Conservation (phyloP, 345 rosid species). For the Populus ilicifolia region DNA sequence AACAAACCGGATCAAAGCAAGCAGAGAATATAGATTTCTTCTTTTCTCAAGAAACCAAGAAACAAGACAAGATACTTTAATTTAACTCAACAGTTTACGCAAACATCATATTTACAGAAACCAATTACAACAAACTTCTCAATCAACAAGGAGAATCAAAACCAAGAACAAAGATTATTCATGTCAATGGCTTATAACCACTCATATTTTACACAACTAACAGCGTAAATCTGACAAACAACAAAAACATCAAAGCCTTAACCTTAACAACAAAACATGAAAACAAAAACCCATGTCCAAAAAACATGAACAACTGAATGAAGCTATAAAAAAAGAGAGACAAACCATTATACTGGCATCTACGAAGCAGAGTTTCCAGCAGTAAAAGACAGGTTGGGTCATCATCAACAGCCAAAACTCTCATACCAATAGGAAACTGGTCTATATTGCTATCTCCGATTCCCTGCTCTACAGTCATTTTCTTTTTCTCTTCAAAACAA, state of each 20-base stretch:
- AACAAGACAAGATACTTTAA: neutral
- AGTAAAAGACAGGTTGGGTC: slow-evolving; percentile 64
- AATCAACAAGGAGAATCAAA: neutral
- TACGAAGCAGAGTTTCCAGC: slow-evolving; percentile 56
- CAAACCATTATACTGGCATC: slow-evolving; percentile 61
- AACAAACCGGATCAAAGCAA: slow-evolving; percentile 9
- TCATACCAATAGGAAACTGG: slow-evolving; percentile 68
- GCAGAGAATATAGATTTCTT: neutral
- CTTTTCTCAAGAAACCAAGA: neutral
- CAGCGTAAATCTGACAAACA: neutral
- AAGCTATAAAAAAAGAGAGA: slow-evolving; percentile 1
- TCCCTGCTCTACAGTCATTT: slow-evolving; percentile 52
- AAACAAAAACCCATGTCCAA: slow-evolving; percentile 13
- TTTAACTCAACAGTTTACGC: neutral
- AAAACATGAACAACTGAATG: slow-evolving; percentile 10
- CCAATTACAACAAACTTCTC: neutral
- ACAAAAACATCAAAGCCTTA: neutral
- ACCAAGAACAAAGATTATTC: neutral
- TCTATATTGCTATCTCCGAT: slow-evolving; percentile 33
- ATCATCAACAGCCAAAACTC: slow-evolving; percentile 82
- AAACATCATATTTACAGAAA: neutral
- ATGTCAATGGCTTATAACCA: neutral
- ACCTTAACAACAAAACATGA: slow-evolving; percentile 2
- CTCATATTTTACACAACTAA: neutral
- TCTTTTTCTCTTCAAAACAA: neutral